Base-by-base conservation (phyloP, 257 asterid genomes). In the Gentiana straminea region DNA sequence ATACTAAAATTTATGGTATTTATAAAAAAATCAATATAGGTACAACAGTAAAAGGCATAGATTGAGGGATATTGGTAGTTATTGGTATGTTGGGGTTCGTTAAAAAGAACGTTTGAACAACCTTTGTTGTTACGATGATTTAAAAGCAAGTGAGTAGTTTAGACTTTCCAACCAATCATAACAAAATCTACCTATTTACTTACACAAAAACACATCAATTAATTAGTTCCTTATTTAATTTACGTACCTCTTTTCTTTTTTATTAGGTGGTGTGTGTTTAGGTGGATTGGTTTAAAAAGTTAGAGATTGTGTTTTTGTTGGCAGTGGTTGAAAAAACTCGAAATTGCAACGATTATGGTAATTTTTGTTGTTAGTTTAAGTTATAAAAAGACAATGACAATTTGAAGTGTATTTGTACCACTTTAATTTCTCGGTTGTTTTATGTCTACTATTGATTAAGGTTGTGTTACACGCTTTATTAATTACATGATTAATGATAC, bases 261-360 rank as follows among this genome's bases (percentile, higher is more conserved):
- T 2, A 10, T 7, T 4, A 3, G 8, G 5, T 1, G 7, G 46
- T 41, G 9, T 7, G 46, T 24, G 24, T 55, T 34, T 38, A 48
- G 13, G 32, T 43, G n/a, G 36, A 1, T 54, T 36, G n/a, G 1
- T 35, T 59, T 65, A 54, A 52, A 48, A 59, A 61, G 58, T 10
- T 43, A 36, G 54, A 60, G 35, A 45, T 34, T 35, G 39, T 51
- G 68, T 9, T 51, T 10, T 43, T 8, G 60, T 48, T 47, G 43
- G 35, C n/a, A 56, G 60, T 45, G 47, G 70, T 58, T 65, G 55
- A 52, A 44, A 50, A 45, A 45, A 51, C 12, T 55, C 52, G 53
- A 50, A 24, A 5, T 38, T 13, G 32, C 52, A 64, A 24, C 24
- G 24, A 24, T 24, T 24, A 24, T 24, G 24, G 24, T 24, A 24